Base-by-base conservation (phyloP, 148 eudicot species). In the Vaccinium myrtillus region DNA sequence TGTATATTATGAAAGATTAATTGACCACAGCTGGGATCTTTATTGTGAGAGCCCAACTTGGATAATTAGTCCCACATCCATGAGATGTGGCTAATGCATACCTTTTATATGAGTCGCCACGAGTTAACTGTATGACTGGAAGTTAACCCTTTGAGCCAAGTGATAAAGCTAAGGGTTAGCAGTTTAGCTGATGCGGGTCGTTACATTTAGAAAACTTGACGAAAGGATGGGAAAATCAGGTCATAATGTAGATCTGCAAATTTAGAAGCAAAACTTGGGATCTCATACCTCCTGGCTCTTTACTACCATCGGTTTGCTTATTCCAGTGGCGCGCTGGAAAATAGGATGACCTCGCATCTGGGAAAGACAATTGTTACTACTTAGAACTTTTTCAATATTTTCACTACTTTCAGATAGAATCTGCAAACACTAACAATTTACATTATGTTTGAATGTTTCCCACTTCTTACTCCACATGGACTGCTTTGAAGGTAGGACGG, bases 391-490 rank as follows among this genome's bases (percentile, higher is more conserved):
- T 5, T 32, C 36, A 32, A 59, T 25, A 59, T 6, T 54, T 19
- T 63, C 43, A 51, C 13, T 2, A 53, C 39, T 6, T 51, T 13
- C 55, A 5, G 32, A 9, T 36, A 50, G 30, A 77, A 25, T 25
- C 16, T 2, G 61, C 51, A 76, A 53, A 32, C 36, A 32, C 36
- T 50, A 36, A 63, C 7, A 30, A 73, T 48, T 78, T 85, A 32
- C 49, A 94, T 96, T 96, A 75, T 87, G 91, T 89, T 90, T 97
- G 75, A 92, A 32, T 39, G 91, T 83, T 81, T 94, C 96, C 97
- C 95, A 97, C 88, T 90, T 93, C 91, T 94, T 97, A 85, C 90
- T 91, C 92, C 92, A 95, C 32, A 80, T 86, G 23, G 98, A 95
- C 77, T 95, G 93, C 86, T 93, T 94, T 58, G 88, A 75, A 51